Conservation (phyloP, 768 basidiomycete species). For the Hygrophoropsis aurantiaca region DNA sequence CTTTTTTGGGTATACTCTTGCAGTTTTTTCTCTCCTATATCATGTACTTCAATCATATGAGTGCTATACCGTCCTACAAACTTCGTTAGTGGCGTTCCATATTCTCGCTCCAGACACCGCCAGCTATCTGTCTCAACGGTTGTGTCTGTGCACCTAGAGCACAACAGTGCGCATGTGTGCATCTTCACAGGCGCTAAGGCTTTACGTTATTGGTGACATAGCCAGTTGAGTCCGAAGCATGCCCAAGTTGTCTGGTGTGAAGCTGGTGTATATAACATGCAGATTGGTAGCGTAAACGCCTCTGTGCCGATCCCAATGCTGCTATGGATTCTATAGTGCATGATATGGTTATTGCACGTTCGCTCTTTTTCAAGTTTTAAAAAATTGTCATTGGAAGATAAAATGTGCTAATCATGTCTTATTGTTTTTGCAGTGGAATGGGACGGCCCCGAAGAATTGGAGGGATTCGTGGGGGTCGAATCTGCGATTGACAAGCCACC, state of each 20-base stretch:
- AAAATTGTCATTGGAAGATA: constrained; percentile 5
- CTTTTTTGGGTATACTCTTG: constrained; percentile 19
- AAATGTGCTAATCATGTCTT: constrained; percentile 28
- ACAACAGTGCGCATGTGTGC: constrained; percentile 18
- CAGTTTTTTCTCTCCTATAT: constrained; percentile 8
- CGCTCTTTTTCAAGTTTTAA: constrained; percentile 13
- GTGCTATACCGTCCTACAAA: constrained; percentile 33
- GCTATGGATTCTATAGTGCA: too few species aligned
- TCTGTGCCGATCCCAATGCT: background rate
- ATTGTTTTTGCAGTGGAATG: constrained; percentile 57
- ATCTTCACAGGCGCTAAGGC: constrained; percentile 32
- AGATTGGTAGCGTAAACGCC: too few species aligned
- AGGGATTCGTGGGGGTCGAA: constrained; percentile 35
- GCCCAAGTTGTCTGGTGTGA: constrained; percentile 28
- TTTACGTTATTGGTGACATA: constrained; percentile 34
- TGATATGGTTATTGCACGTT: too few species aligned
- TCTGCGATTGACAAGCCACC: constrained; percentile 21
- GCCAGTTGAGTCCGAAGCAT: constrained; percentile 35
- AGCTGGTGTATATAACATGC: constrained; percentile 7
- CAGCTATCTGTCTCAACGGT: constrained; percentile 33
- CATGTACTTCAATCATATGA: constrained; percentile 38
- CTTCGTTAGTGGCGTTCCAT: constrained; percentile 29
- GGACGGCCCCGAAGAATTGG: constrained; percentile 65
- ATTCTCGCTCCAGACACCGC: constrained; percentile 31
- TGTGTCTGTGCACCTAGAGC: constrained; percentile 28